Percentiles rank a stretch among this genome's conserved stretches.
phyloP scores from a whole-genome alignment of 164 flowering plant species.

The Piper longum region DNA sequence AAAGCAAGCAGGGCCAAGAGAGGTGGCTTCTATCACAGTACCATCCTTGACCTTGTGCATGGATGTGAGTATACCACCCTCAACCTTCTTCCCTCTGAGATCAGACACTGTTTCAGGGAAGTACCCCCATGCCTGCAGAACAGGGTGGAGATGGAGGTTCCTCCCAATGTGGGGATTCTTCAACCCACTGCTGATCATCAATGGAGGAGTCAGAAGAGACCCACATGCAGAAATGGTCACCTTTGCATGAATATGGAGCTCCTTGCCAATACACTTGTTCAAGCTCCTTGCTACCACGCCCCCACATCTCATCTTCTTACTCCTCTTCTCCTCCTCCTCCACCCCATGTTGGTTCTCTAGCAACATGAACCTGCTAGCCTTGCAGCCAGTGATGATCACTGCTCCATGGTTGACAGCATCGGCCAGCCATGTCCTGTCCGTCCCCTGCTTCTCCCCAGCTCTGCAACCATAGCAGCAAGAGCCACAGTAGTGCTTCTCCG shows the following conservation, averaged over 20 bases:
- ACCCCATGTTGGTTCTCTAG: slow-evolving; percentile 14
- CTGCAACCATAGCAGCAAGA: slow-evolving; percentile 53
- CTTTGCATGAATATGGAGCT: slow-evolving; percentile 45
- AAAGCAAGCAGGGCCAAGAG: slow-evolving; percentile 22
- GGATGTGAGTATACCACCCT: slow-evolving; percentile 34
- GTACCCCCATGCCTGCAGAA: slow-evolving; percentile 28
- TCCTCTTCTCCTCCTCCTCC: slow-evolving; percentile 3
- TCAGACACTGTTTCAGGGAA: slow-evolving; percentile 16
- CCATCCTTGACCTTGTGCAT: slow-evolving; percentile 18
- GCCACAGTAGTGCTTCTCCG: slow-evolving; percentile 55
- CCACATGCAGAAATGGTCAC: slow-evolving; percentile 67
- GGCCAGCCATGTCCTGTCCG: slow-evolving; percentile 62
- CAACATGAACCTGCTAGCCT: slow-evolving; percentile 47
- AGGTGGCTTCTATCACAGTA: slow-evolving; percentile 23
- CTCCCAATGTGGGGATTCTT: slow-evolving; percentile 33
- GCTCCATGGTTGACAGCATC: slow-evolving; percentile 64
- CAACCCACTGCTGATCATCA: slow-evolving; percentile 54
- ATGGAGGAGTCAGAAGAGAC: slow-evolving; percentile 53
- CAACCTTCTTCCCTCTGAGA: slow-evolving; percentile 18
- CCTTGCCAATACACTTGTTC: slow-evolving; percentile 20
- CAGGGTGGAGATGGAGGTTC: slow-evolving; percentile 38
- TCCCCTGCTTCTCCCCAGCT: slow-evolving; percentile 51
- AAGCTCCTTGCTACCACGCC: slow-evolving; percentile 38
- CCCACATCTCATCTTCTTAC: slow-evolving; percentile 26
- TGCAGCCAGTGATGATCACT: slow-evolving; percentile 54